A percentile compares a stretch with the other conserved stretches of the same genome.
phyloP scores from a whole-genome alignment of 2,329 filamentous ascomycete genomes.

The Didymella glomerata region DNA sequence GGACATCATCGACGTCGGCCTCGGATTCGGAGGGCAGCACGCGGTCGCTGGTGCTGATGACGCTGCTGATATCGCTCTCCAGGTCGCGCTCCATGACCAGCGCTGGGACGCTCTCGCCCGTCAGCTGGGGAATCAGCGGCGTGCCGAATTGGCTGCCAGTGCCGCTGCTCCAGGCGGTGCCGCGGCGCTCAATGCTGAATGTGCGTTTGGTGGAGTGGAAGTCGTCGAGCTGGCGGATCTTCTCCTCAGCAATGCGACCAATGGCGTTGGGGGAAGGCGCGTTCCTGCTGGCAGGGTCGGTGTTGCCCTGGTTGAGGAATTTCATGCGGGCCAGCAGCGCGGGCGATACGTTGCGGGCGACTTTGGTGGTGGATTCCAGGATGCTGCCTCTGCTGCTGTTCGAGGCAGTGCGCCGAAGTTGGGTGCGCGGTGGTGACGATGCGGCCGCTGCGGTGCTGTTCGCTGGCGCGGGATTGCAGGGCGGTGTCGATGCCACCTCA shows the following conservation, averaged over 20 bases:
- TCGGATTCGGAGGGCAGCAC: conserved; percentile 62
- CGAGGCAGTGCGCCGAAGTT: conserved; percentile 23
- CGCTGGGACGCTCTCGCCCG: conserved; percentile 49
- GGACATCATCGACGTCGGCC: conserved; percentile 59
- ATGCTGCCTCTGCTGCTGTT: conserved; percentile 19
- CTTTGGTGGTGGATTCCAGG: conserved; percentile 38
- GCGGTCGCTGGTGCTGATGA: conserved; percentile 63
- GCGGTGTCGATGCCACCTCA: conserved; percentile 23
- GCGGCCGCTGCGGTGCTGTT: conserved; percentile 26
- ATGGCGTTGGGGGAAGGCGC: conserved; percentile 50
- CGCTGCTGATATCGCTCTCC: conserved; percentile 58
- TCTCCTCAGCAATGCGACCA: conserved; percentile 74
- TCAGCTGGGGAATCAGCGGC: conserved; percentile 45
- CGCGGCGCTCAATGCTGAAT: conserved; percentile 68
- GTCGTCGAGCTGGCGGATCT: conserved; percentile 73
- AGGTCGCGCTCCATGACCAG: conserved; percentile 52
- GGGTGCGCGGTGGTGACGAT: conserved; percentile 27
- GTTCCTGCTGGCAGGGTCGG: conserved; percentile 48
- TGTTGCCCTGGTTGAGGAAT: conserved; percentile 52
- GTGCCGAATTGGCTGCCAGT: conserved; percentile 52
- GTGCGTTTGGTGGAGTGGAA: conserved; percentile 64
- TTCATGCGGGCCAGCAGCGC: conserved; percentile 56
- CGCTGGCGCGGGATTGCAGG: conserved; percentile 29
- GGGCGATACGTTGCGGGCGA: conserved; percentile 53
- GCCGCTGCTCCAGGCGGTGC: conserved; percentile 74